A percentile compares a stretch with the other conserved stretches of the same genome.
Evolutionary conservation across 306 rosid genomes (phyloP).

Genomic region (Pueraria montana): DNA sequence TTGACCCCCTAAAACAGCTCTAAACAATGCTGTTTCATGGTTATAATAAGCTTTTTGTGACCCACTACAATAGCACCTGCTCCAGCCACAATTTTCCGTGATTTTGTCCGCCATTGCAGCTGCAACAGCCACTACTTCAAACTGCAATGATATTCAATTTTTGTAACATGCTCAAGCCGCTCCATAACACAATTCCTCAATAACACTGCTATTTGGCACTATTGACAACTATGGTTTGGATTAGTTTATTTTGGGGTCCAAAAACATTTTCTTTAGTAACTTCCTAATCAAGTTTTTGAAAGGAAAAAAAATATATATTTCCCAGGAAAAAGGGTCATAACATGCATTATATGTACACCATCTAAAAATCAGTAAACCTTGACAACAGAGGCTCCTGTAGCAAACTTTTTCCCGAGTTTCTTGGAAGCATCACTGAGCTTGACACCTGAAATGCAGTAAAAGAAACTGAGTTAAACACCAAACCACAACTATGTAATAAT

Average conservation of each 20-base stretch:
- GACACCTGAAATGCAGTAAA: slow-evolving; percentile 69
- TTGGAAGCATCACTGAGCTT: slow-evolving; percentile 98
- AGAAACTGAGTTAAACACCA: slow-evolving; percentile 28
- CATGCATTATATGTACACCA: not conserved
- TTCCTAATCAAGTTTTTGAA: not conserved
- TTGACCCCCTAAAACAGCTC: not conserved
- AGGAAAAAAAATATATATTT: not conserved
- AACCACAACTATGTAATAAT: not conserved
- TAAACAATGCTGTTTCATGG: not conserved
- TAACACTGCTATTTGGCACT: not conserved
- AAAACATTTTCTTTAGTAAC: not conserved
- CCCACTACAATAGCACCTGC: not conserved
- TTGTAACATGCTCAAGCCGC: not conserved
- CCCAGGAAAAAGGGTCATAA: not conserved
- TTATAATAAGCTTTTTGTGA: not conserved
- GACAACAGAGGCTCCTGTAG: slow-evolving; percentile 99
- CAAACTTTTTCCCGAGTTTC: slow-evolving; percentile 98
- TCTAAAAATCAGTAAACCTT: slow-evolving; percentile 65
- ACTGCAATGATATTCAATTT: not conserved
- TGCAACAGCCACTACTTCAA: not conserved
- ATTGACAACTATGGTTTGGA: not conserved
- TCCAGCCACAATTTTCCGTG: not conserved
- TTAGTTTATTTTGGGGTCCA: not conserved
- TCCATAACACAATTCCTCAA: not conserved
- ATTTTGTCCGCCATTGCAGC: not conserved